Base-by-base conservation (phyloP, 2,329 filamentous ascomycete genomes). In the Aspergillus vadensis region DNA sequence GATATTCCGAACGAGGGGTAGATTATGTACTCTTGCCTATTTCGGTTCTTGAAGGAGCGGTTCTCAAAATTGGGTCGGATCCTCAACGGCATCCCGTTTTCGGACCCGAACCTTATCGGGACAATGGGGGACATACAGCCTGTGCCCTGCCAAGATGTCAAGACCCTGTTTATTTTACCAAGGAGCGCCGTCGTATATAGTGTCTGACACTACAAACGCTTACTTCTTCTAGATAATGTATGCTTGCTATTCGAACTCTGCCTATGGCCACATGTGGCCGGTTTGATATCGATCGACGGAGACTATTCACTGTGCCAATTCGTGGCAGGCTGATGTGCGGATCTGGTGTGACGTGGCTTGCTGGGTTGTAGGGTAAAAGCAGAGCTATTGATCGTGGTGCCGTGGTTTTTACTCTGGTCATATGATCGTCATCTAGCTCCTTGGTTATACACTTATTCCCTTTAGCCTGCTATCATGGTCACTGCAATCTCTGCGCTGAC, bases 81-180 rank as follows among this genome's bases (percentile, higher is more conserved):
- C 44, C n/a, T 25, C 38, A 55, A 30, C 38, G 52, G 52, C 27
- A 55, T 55, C n/a, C 39, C 52, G 52, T 55, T 55, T 30, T 19
- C 21, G 52, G 38, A 21, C n/a, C 52, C 38, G 38, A 55, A 55
- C 52, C 38, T 55, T 55, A 55, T 27, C 52, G 10, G 41, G 41
- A 44, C 23, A 44, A 44, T 44, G 41, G 41, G 41, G 41, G 14
- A 23, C 9, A 8, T 23, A 44, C 10, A 2, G 23, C 12, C 14
- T 30, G 8, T 23, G 14, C 17, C 39, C 38, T 27, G 52, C 15
- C 38, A n/a, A 17, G 23, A n/a, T 55, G 44, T 17, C 44, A 49
- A 23, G 44, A 23, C 44, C 44, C 23, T 49, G 41, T 23, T 44
- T 44, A 44, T 44, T 44, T 44, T 14, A 44, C 14, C 2, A 49